Evolutionary conservation across 768 basidiomycete species (phyloP).

Genomic region (Suillus bovinus): DNA sequence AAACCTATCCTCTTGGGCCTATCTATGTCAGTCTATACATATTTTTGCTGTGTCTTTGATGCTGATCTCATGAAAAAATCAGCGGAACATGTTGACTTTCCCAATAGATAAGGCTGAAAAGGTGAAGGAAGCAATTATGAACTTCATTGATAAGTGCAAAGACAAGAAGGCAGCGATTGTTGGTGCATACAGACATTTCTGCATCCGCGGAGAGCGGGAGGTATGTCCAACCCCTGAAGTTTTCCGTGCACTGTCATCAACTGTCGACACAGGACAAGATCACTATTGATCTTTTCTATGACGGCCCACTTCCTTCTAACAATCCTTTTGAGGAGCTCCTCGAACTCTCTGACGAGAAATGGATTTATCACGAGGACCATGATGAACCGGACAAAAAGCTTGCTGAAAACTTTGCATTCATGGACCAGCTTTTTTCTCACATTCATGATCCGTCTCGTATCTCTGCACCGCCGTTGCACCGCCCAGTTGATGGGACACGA

Average conservation of each 20-base stretch:
- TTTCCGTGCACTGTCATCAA: not conserved
- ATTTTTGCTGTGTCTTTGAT: not conserved
- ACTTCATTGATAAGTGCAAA: not conserved
- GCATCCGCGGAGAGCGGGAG: conserved; percentile 2
- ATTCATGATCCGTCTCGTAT: not conserved
- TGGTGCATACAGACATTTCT: conserved; percentile 12
- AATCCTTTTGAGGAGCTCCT: conserved; percentile 6
- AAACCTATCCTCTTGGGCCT: conserved; percentile 17
- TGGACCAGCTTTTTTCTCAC: conserved; percentile 1
- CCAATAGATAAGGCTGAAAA: not conserved
- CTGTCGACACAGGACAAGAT: not conserved
- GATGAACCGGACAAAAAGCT: not conserved
- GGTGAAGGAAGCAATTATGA: conserved; percentile 14
- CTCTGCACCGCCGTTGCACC: not conserved
- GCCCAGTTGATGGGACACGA: not conserved
- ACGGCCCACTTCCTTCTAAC: conserved; percentile 7
- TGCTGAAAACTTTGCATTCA: conserved; percentile 4
- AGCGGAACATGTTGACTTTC: conserved; percentile 14
- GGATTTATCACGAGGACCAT: not conserved
- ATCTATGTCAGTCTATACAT: conserved; percentile 7
- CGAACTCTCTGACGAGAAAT: not conserved
- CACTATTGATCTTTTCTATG: conserved; percentile 14
- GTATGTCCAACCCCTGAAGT: conserved; percentile 6
- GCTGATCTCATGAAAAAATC: not conserved
- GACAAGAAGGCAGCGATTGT: conserved; percentile 14